Conservation (phyloP, 306 rosid genomes). For the Hippophae tibetana region DNA sequence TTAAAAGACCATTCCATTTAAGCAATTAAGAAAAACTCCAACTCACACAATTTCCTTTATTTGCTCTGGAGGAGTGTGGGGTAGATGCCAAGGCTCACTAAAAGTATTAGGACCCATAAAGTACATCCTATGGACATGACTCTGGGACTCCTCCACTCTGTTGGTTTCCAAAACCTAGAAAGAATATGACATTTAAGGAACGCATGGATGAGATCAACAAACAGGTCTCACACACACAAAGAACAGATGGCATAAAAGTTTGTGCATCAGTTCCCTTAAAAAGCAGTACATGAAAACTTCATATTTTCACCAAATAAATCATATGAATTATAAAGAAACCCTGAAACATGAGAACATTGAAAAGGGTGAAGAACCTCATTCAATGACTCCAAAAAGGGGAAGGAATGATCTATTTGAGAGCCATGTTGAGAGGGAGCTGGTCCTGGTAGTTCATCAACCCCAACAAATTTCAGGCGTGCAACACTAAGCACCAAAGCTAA, state of each 20-base stretch:
- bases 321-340: constrained; percentile 13
- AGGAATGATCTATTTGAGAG: constrained; percentile 94
- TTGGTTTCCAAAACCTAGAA: constrained; percentile 88
- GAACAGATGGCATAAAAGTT: background rate
- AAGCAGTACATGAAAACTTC: background rate
- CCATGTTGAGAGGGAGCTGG: constrained; percentile 95
- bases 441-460: constrained; percentile 86
- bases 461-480: constrained; percentile 90
- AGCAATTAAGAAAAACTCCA: constrained; percentile 10
- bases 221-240: background rate
- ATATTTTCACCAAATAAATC: background rate
- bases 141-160: constrained; percentile 95
- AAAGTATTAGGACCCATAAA: constrained; percentile 98
- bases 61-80: constrained; percentile 82
- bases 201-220: constrained; percentile 12
- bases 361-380: constrained; percentile 61
- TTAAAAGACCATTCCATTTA: constrained; percentile 7
- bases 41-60: constrained; percentile 92
- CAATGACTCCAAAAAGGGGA: constrained; percentile 90
- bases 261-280: background rate
- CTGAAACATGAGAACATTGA: constrained; percentile 1
- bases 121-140: constrained; percentile 94
- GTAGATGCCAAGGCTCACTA: constrained; percentile 94
- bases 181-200: background rate
- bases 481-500: constrained; percentile 92